Percentiles rank a stretch among this genome's conserved stretches.
phyloP scores from a whole-genome alignment of 345 rosid genomes.

The Pelargonium nanum region DNA sequence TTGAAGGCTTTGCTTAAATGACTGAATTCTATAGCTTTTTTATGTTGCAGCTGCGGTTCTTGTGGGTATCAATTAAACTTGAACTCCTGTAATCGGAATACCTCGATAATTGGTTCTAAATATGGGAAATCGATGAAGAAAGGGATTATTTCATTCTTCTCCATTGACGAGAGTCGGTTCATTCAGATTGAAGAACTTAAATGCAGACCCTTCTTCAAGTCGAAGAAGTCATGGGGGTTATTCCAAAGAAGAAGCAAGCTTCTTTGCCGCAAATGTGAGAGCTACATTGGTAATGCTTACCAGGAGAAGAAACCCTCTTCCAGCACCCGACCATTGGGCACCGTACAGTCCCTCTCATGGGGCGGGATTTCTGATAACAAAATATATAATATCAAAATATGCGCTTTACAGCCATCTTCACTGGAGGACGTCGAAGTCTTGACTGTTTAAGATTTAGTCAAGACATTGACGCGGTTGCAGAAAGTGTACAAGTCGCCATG shows the following conservation, averaged over 20 bases:
- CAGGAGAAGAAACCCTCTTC: slow-evolving; percentile 35
- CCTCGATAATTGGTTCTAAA: slow-evolving; percentile 13
- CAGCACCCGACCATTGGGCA: slow-evolving; percentile 36
- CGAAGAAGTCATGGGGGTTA: slow-evolving; percentile 47
- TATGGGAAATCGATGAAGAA: slow-evolving; percentile 16
- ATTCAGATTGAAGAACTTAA: slow-evolving; percentile 10
- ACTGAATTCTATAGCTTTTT: neutral
- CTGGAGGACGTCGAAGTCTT: too few relatives aligned
- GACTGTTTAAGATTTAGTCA: too few relatives aligned
- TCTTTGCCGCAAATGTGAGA: slow-evolving; percentile 84
- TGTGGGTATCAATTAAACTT: slow-evolving; percentile 19
- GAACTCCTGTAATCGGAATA: slow-evolving; percentile 19
- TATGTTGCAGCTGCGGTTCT: slow-evolving; percentile 17
- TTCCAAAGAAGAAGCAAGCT: slow-evolving; percentile 69
- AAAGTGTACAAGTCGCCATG: too few relatives aligned
- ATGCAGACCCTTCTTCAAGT: slow-evolving; percentile 10
- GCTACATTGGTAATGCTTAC: slow-evolving; percentile 60
- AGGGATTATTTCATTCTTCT: slow-evolving; percentile 17
- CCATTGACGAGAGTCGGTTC: slow-evolving; percentile 23
- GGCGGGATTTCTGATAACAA: slow-evolving; percentile 25
- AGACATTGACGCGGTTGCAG: too few relatives aligned
- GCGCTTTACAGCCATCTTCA: slow-evolving; percentile 83
- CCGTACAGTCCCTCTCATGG: too few relatives aligned
- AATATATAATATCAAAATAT: slow-evolving; percentile 61
- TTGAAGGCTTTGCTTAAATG: neutral